phyloP scores from a whole-genome alignment of 192 early-diverging fungal genomes.

The Backusella macrospora region DNA sequence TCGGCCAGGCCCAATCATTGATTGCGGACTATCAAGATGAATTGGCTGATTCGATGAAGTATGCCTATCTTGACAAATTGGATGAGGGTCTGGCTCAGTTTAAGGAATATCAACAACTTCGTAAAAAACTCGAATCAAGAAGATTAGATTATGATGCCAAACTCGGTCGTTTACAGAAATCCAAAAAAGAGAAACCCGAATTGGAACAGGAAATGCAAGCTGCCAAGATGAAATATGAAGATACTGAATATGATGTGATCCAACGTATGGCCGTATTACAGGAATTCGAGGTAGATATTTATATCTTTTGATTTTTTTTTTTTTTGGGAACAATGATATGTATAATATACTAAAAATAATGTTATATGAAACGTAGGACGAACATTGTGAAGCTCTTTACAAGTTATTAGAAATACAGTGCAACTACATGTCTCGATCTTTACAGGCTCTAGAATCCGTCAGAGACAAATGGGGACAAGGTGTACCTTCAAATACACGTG shows the following conservation, averaged over 20 bases:
- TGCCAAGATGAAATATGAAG: conserved; percentile 93
- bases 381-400: conserved; percentile 15
- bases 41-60: conserved; percentile 42
- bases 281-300: conserved; percentile 71
- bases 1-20: conserved; percentile 52
- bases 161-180: conserved; percentile 82
- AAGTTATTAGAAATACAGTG: conserved; percentile 11
- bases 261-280: conserved; percentile 82
- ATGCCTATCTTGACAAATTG: conserved; percentile 43
- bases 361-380: conserved; percentile 16
- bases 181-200: conserved; percentile 87
- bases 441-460: background rate
- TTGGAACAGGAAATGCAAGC: conserved; percentile 90
- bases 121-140: conserved; percentile 86
- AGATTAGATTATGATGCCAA: conserved; percentile 95
- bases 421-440: background rate
- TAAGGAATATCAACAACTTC: conserved; percentile 60
- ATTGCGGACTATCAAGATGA: conserved; percentile 53
- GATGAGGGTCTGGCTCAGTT: conserved; percentile 53
- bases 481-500: conserved; percentile 14
- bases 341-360: background rate
- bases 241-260: conserved; percentile 79
- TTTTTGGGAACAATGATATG: background rate
- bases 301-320: background rate
- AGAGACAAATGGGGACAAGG: background rate